A percentile compares a stretch with the other conserved stretches of the same genome.
Conservation (phyloP, 192 early-diverging fungal species). For the Mortierella hygrophila region DNA sequence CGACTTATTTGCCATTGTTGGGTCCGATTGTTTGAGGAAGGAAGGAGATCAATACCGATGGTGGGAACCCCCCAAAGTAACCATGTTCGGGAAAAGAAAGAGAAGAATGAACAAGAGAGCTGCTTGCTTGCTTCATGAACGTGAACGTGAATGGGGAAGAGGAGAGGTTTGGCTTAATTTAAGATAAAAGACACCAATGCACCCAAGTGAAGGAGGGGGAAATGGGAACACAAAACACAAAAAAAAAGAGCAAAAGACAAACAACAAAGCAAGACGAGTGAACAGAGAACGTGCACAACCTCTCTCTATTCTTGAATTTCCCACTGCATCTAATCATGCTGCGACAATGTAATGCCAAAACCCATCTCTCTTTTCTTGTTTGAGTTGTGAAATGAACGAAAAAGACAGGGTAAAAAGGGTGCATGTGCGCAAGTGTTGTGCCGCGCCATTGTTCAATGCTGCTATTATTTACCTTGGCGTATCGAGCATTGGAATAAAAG, state of each 20-base stretch:
- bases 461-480: conserved; percentile 68
- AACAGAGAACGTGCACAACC: conserved; percentile 21
- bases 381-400: background rate
- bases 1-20: background rate
- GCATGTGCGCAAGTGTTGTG: background rate
- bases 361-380: background rate
- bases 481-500: conserved; percentile 80
- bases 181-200: conserved; percentile 1
- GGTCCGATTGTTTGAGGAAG: background rate
- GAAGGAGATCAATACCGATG: background rate
- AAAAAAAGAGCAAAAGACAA: background rate
- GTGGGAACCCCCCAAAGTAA: conserved; percentile 5
- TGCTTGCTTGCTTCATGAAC: background rate
- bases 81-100: background rate
- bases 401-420: background rate
- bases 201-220: background rate
- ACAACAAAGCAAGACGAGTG: conserved; percentile 1
- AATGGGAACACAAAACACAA: conserved; percentile 7
- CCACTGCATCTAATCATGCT: background rate
- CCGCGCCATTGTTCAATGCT: background rate
- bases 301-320: background rate
- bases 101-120: background rate
- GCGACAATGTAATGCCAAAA: background rate
- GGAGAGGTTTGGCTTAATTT: background rate
- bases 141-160: background rate